Evolutionary conservation across 2,329 filamentous ascomycete genomes (phyloP).

Genomic region (Sporothrix brasiliensis): DNA sequence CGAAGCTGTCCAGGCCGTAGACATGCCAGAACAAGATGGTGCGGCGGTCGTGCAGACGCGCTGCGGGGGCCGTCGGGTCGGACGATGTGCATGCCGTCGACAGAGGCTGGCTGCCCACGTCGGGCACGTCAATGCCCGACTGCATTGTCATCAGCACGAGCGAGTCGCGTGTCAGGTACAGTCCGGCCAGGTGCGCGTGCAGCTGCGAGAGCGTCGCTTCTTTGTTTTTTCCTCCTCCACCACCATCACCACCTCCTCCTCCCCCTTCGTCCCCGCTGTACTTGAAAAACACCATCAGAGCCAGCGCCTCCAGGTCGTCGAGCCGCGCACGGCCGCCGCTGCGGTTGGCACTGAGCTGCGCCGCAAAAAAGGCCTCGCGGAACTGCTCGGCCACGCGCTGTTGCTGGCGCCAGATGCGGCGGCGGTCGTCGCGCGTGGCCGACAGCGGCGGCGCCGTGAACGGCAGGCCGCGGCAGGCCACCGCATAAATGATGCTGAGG

Average conservation of each 20-base stretch:
- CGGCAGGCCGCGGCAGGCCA: conserved; percentile 38
- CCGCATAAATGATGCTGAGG: conserved; percentile 36
- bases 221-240: neutral
- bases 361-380: conserved; percentile 36
- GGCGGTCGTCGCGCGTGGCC: neutral
- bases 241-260: conserved; percentile 19
- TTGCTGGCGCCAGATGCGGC: conserved; percentile 38
- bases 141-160: conserved; percentile 38
- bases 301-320: conserved; percentile 37
- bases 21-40: conserved; percentile 37
- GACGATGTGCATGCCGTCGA: neutral
- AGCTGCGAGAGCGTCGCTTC: neutral
- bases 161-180: conserved; percentile 39
- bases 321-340: conserved; percentile 28
- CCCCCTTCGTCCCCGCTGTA: conserved; percentile 10
- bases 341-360: conserved; percentile 28
- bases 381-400: conserved; percentile 37
- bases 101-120: neutral
- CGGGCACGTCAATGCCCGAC: conserved; percentile 29
- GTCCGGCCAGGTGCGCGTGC: conserved; percentile 32
- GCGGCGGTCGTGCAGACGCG: conserved; percentile 33
- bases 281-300: conserved; percentile 37
- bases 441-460: conserved; percentile 31
- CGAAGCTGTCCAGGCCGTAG: conserved; percentile 37
- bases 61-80: conserved; percentile 16